Conservation (phyloP, 1,284 basidiomycete species). For the Rhodotorula sp. region DNA sequence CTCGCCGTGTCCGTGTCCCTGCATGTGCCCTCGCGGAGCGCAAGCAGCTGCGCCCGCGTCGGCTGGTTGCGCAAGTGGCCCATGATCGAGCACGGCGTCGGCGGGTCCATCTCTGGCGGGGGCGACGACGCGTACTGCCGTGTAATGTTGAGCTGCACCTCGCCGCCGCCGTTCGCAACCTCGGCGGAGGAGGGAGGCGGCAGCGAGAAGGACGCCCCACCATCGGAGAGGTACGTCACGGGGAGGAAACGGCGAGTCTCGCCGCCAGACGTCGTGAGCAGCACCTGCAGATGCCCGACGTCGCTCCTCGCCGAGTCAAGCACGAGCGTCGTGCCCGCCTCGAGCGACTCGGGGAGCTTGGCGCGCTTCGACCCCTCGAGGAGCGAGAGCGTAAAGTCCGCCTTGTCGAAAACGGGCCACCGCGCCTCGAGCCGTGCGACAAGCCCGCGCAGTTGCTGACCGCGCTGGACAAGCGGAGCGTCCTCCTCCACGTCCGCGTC, state of each 20-base stretch:
- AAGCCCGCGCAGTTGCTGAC: neutral
- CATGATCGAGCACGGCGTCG: slow-evolving; percentile 11
- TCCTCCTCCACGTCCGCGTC: neutral
- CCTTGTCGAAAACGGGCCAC: neutral
- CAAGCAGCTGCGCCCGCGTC: neutral
- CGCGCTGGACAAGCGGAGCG: neutral
- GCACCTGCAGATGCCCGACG: slow-evolving; percentile 1
- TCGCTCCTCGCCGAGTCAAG: neutral
- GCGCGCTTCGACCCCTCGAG: neutral
- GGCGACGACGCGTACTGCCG: neutral
- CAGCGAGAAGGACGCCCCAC: slow-evolving; percentile 5
- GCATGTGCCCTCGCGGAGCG: slow-evolving; percentile 1
- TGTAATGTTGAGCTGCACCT: neutral
- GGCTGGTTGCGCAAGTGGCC: slow-evolving; percentile 16
- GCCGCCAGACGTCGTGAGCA: neutral
- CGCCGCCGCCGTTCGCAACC: neutral
- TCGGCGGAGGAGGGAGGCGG: neutral
- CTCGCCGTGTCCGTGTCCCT: neutral
- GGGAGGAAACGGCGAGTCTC: slow-evolving; percentile 1
- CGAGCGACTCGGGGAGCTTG: neutral
- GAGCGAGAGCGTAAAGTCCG: too few relatives aligned
- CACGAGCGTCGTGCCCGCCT: slow-evolving; percentile 5
- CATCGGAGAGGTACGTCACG: neutral
- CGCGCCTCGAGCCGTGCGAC: neutral
- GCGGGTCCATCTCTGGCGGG: neutral